These are phyloP conservation scores for Annona cherimola DNA, from an alignment of 164 flowering plant species.

Conservation along the genomic window DNA sequence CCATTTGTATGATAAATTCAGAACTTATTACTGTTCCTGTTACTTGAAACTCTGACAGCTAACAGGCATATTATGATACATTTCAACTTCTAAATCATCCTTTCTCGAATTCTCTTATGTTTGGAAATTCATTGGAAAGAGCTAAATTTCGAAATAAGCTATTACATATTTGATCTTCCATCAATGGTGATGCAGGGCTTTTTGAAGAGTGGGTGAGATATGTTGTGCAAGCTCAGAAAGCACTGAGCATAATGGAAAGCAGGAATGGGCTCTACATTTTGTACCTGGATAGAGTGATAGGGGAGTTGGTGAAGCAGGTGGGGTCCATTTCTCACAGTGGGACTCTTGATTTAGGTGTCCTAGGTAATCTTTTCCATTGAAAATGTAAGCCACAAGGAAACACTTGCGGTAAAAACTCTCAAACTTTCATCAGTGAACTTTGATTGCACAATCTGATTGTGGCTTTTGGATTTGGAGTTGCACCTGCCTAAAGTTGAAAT, in stretches of 20 bases:
- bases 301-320: slow-evolving; percentile 53
- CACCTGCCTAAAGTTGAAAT: no score
- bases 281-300: slow-evolving; percentile 78
- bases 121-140: neutral
- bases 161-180: neutral
- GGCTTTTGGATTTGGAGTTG: no score
- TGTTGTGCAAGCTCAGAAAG: slow-evolving; percentile 53
- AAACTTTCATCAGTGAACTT: no score
- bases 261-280: slow-evolving; percentile 72
- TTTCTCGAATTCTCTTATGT: neutral
- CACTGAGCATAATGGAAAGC: slow-evolving; percentile 59
- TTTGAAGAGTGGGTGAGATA: slow-evolving; percentile 75
- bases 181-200: slow-evolving; percentile 37
- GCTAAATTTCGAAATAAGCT: neutral
- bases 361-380: slow-evolving; percentile 43
- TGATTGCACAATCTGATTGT: no score
- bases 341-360: slow-evolving; percentile 38
- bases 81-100: neutral
- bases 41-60: neutral
- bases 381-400: neutral
- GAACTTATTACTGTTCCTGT: no score
- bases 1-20: no score
- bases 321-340: slow-evolving; percentile 40
- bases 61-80: neutral
- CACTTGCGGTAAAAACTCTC: no score